These are phyloP conservation scores for Malus hybrid DNA, from an alignment of 331 rosid species.

Conservation along the genomic window DNA sequence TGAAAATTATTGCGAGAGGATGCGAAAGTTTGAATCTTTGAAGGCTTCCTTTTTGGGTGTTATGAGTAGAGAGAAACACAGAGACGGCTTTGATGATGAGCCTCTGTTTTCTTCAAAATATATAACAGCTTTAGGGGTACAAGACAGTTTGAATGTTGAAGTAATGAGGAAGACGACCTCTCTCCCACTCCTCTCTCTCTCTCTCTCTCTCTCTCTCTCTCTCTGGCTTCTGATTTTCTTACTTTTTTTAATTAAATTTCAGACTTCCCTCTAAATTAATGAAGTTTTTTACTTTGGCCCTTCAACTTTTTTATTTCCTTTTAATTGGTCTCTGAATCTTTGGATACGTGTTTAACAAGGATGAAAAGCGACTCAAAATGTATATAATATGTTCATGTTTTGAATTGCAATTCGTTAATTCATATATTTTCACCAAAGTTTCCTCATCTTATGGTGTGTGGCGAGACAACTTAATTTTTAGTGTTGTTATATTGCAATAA, in stretches of 20 bases:
- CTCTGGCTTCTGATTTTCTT: not conserved
- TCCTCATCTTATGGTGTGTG: no score
- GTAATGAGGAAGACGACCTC: conserved; percentile 75
- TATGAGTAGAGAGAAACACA: conserved; percentile 14
- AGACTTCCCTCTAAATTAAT: no score
- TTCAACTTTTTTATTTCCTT: not conserved
- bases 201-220: not conserved
- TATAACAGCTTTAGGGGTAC: conserved; percentile 13
- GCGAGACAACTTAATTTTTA: no score
- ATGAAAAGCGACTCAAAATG: not conserved
- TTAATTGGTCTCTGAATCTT: no score
- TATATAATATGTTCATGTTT: not conserved
- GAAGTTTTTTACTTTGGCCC: not conserved
- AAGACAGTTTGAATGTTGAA: conserved; percentile 64
- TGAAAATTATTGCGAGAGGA: conserved; percentile 17
- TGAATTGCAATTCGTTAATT: no score
- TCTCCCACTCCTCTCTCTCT: conserved; percentile 41
- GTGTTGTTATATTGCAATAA: no score
- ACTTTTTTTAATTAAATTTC: no score
- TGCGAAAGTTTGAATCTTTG: conserved; percentile 8
- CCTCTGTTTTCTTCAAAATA: not conserved
- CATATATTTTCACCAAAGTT: not conserved
- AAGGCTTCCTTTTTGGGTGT: conserved; percentile 9
- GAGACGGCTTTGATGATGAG: no score
- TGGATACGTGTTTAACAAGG: not conserved